A percentile compares a stretch with the other conserved stretches of the same genome.
phyloP scores from a whole-genome alignment of 768 basidiomycete species.

The Sarcodon aspratus region DNA sequence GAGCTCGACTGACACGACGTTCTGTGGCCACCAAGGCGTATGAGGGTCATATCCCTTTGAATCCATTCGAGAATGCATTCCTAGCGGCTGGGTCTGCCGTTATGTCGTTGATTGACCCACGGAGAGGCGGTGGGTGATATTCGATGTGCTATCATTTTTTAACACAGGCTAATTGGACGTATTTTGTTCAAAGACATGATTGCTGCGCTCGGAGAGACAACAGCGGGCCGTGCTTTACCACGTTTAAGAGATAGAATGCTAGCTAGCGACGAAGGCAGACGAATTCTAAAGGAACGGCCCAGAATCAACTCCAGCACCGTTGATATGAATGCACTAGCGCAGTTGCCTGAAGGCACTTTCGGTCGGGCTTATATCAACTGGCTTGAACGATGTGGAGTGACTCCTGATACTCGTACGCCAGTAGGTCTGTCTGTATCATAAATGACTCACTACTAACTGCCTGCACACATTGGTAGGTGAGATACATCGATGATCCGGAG shows the following conservation, averaged over 20 bases:
- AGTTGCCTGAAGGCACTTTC: conserved; percentile 70
- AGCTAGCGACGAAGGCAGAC: conserved; percentile 68
- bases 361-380: conserved; percentile 83
- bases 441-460: background rate
- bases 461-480: conserved; percentile 48
- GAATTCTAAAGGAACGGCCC: conserved; percentile 76
- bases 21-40: conserved; percentile 29
- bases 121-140: conserved; percentile 61
- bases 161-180: background rate
- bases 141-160: background rate
- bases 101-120: conserved; percentile 71
- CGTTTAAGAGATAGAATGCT: conserved; percentile 71
- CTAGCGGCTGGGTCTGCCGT: conserved; percentile 80
- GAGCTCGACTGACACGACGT: background rate
- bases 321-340: conserved; percentile 53
- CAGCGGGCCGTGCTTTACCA: conserved; percentile 70
- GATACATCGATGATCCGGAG: conserved; percentile 90
- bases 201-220: conserved; percentile 88
- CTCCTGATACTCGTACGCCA: conserved; percentile 87
- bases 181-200: conserved; percentile 64
- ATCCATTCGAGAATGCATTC: conserved; percentile 72
- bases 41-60: conserved; percentile 74
- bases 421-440: conserved; percentile 30
- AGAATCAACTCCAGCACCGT: conserved; percentile 68
- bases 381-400: conserved; percentile 80